Evolutionary conservation across 192 early-diverging fungal genomes (phyloP).

Genomic region (Cetraspora pellucida): DNA sequence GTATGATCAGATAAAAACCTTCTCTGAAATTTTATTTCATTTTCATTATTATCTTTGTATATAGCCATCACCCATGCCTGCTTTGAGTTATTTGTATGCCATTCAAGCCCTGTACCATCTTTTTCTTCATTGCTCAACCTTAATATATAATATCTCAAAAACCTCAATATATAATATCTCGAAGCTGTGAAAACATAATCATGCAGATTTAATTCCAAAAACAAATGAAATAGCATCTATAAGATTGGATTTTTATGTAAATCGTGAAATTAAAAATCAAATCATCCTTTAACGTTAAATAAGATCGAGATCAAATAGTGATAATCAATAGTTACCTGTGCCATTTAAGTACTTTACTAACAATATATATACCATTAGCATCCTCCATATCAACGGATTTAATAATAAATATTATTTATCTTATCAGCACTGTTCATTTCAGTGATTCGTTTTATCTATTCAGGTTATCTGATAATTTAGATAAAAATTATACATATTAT

Average conservation of each 20-base stretch:
- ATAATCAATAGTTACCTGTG: conserved; percentile 59
- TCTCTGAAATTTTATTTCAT: conserved; percentile 72
- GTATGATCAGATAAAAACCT: conserved; percentile 47
- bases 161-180: conserved; percentile 89
- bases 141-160: conserved; percentile 92
- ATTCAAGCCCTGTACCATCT: conserved; percentile 45
- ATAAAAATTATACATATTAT: too few relatives aligned
- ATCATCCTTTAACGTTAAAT: background rate
- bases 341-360: too few relatives aligned
- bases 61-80: conserved; percentile 82
- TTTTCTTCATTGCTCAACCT: conserved; percentile 53
- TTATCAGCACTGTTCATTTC: too few relatives aligned
- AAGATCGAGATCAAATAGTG: background rate
- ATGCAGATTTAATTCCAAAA: conserved; percentile 89
- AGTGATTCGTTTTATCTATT: too few relatives aligned
- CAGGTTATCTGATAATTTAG: too few relatives aligned
- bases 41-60: conserved; percentile 69
- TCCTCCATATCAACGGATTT: too few relatives aligned
- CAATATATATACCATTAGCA: too few relatives aligned
- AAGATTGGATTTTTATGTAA: conserved; percentile 91
- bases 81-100: conserved; percentile 43
- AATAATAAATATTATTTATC: too few relatives aligned
- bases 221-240: conserved; percentile 99
- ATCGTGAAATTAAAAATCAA: background rate
- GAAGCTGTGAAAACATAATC: conserved; percentile 84